Evolutionary conservation across 2,329 filamentous ascomycete genomes (phyloP).

Genomic region (Neofusicoccum umdonicola): DNA sequence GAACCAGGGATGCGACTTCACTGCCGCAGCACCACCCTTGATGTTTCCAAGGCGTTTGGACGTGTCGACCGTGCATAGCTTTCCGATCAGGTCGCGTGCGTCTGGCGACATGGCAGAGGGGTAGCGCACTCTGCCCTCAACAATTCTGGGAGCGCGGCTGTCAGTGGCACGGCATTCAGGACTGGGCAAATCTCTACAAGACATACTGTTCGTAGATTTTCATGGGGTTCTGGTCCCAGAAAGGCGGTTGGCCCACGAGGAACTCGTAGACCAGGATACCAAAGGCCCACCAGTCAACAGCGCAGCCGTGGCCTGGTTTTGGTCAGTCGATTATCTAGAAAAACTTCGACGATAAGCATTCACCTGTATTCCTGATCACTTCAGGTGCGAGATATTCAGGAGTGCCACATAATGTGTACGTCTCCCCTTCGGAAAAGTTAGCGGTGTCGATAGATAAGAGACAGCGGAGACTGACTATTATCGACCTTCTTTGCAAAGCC

Average conservation of each 20-base stretch:
- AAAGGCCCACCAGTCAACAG: conserved; percentile 86
- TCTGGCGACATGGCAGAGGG: conserved; percentile 65
- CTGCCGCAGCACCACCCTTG: conserved; percentile 66
- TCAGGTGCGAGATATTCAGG: conserved; percentile 82
- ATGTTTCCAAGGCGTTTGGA: conserved; percentile 77
- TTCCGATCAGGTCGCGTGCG: conserved; percentile 72
- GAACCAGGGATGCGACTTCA: conserved; percentile 78
- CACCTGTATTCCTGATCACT: conserved; percentile 78
- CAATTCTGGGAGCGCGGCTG: conserved; percentile 55
- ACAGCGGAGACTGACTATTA: conserved; percentile 42
- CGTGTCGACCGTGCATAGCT: conserved; percentile 75
- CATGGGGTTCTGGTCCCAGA: conserved; percentile 83
- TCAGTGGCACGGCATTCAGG: not conserved
- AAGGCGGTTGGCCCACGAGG: conserved; percentile 78
- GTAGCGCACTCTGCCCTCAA: conserved; percentile 74
- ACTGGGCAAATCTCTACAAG: not conserved
- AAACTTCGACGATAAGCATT: not conserved
- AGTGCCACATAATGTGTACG: conserved; percentile 79
- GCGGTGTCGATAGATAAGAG: not conserved
- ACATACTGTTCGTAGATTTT: conserved; percentile 73
- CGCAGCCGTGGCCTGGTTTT: conserved; percentile 56
- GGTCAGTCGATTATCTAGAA: conserved; percentile 21
- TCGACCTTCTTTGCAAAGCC: conserved; percentile 80
- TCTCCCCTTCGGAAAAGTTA: conserved; percentile 54
- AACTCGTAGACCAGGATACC: conserved; percentile 84